A percentile compares a stretch with the other conserved stretches of the same genome.
Evolutionary conservation across 1,284 basidiomycete genomes (phyloP).

Genomic region (Amylostereum areolatum): DNA sequence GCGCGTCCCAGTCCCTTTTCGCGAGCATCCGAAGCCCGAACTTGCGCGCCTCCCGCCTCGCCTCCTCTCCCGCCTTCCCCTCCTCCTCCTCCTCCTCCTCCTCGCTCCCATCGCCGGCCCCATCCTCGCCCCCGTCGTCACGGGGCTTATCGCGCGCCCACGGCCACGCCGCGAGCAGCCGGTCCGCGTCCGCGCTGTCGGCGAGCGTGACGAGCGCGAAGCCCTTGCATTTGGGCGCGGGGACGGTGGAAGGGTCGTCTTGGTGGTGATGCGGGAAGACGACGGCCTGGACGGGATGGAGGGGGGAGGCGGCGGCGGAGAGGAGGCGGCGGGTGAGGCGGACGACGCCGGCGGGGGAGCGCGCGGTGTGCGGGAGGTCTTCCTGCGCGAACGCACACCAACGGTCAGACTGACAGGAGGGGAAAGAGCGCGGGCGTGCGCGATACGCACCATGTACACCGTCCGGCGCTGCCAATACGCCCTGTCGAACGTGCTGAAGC

Average conservation of each 20-base stretch:
- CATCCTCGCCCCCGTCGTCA: constrained; percentile 2
- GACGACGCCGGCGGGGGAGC: constrained; percentile 41
- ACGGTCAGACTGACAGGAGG: neutral
- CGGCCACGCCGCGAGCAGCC: constrained; percentile 47
- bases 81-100: constrained; percentile 25
- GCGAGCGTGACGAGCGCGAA: constrained; percentile 63
- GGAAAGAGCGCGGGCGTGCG: neutral
- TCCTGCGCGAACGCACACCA: constrained; percentile 48
- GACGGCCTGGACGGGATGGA: constrained; percentile 41
- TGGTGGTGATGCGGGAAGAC: constrained; percentile 53
- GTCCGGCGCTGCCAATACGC: constrained; percentile 55
- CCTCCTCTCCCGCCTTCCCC: too few species aligned
- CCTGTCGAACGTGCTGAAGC: constrained; percentile 28
- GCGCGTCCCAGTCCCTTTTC: constrained; percentile 52
- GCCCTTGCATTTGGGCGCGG: constrained; percentile 63
- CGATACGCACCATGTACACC: constrained; percentile 53
- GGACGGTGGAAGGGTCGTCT: constrained; percentile 43
- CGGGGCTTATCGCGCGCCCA: constrained; percentile 36
- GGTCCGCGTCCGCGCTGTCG: constrained; percentile 29
- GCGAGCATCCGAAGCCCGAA: constrained; percentile 53
- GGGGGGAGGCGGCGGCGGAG: constrained; percentile 8
- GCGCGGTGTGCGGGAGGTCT: constrained; percentile 52
- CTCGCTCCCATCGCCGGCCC: constrained; percentile 1
- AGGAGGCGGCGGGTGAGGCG: constrained; percentile 39
- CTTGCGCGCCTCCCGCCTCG: too few species aligned